phyloP scores from a whole-genome alignment of 495 filamentous ascomycete species.

The Neurospora sp. region DNA sequence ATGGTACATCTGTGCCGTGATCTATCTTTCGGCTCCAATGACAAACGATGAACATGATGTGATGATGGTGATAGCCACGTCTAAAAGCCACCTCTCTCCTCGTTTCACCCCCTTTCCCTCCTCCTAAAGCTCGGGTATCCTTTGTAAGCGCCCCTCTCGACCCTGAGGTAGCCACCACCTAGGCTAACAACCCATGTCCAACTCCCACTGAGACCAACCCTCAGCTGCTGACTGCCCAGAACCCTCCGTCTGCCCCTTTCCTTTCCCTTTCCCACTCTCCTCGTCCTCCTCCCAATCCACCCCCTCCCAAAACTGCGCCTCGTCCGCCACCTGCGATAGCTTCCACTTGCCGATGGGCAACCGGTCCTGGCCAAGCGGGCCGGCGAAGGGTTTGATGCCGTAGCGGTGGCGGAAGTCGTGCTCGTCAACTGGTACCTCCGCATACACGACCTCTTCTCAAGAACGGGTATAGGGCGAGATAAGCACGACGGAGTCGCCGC shows the following conservation, averaged over 20 bases:
- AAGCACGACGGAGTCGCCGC: slow-evolving; percentile 95
- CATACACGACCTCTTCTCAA: slow-evolving; percentile 8
- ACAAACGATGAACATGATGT: neutral
- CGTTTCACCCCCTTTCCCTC: neutral
- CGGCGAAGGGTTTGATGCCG: neutral
- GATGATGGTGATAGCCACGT: neutral
- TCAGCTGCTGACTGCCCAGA: neutral
- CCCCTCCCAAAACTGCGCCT: neutral
- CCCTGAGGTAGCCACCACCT: neutral
- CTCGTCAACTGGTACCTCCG: neutral
- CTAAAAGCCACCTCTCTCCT: neutral
- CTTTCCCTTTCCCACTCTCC: neutral
- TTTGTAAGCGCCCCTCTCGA: neutral
- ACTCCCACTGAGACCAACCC: neutral
- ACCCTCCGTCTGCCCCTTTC: neutral
- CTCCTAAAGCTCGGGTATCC: neutral
- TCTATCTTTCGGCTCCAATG: neutral
- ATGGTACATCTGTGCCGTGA: neutral
- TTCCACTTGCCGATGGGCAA: neutral
- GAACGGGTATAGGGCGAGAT: slow-evolving; percentile 63
- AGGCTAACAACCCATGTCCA: neutral
- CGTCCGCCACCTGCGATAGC: neutral
- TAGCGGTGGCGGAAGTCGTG: neutral
- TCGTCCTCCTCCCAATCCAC: neutral
- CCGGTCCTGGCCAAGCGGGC: neutral